Percentiles rank a stretch among this genome's conserved stretches.
These are phyloP conservation scores for Calonectria leucothoes DNA, from an alignment of 2,329 filamentous ascomycete species.

Conservation along the genomic window DNA sequence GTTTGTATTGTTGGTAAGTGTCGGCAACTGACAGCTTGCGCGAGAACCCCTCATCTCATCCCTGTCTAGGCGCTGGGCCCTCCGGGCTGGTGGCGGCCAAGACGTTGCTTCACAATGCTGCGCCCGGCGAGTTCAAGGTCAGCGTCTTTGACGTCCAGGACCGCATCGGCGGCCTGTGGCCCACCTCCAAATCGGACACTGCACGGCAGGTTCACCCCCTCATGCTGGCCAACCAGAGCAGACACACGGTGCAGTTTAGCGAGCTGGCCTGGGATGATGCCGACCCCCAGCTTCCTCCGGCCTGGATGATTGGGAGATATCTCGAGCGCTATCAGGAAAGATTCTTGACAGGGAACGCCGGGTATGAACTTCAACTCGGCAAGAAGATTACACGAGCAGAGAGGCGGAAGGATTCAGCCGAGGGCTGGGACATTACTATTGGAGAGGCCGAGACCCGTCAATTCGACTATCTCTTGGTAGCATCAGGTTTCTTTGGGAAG, in stretches of 20 bases:
- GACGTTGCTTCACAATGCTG: conserved; percentile 72
- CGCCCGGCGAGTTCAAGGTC: conserved; percentile 69
- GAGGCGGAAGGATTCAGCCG: conserved; percentile 47
- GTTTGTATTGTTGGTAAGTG: conserved; percentile 55
- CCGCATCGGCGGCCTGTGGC: conserved; percentile 84
- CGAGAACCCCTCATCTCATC: conserved; percentile 4
- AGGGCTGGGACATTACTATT: conserved; percentile 56
- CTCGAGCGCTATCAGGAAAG: conserved; percentile 71
- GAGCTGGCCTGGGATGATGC: conserved; percentile 77
- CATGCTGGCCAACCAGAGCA: conserved; percentile 80
- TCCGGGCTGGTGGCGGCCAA: conserved; percentile 79
- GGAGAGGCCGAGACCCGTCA: conserved; percentile 54
- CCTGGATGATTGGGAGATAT: conserved; percentile 82
- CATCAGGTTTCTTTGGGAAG: conserved; percentile 81
- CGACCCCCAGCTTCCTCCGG: conserved; percentile 76
- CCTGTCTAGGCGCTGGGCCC: conserved; percentile 70
- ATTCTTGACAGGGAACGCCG: conserved; percentile 60
- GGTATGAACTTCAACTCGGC: conserved; percentile 61
- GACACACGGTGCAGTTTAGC: conserved; percentile 78
- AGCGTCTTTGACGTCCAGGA: conserved; percentile 76
- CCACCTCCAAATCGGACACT: conserved; percentile 60
- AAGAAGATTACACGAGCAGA: conserved; percentile 58
- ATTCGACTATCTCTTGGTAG: conserved; percentile 80
- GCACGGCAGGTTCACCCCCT: conserved; percentile 70
- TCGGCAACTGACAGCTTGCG: neutral